Percentiles rank a stretch among this genome's conserved stretches.
Conservation (phyloP, 1,284 basidiomycete genomes). For the Ustilago sp. region DNA sequence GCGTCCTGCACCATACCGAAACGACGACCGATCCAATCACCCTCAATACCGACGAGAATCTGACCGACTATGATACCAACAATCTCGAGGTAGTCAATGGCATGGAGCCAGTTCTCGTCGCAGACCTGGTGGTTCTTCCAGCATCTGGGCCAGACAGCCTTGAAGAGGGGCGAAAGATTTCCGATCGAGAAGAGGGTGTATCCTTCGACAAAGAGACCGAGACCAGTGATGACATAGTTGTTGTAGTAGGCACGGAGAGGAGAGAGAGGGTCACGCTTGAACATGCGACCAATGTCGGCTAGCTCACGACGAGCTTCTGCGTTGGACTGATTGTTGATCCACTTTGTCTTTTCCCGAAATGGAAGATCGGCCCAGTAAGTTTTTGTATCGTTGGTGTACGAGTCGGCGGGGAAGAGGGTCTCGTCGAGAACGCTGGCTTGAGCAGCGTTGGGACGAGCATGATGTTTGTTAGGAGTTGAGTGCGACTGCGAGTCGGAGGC, state of each 20-base stretch:
- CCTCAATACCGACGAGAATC: slow-evolving; percentile 73
- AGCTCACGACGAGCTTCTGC: slow-evolving; percentile 72
- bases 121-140: slow-evolving; percentile 72
- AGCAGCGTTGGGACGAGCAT: slow-evolving; percentile 11
- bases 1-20: slow-evolving; percentile 72
- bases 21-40: slow-evolving; percentile 74
- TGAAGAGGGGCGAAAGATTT: slow-evolving; percentile 71
- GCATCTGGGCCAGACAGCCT: slow-evolving; percentile 73
- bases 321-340: slow-evolving; percentile 71
- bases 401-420: slow-evolving; percentile 64
- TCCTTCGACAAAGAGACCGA: slow-evolving; percentile 74
- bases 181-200: slow-evolving; percentile 74
- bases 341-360: slow-evolving; percentile 61
- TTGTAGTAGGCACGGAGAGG: slow-evolving; percentile 72
- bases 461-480: slow-evolving; percentile 11
- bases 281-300: slow-evolving; percentile 71
- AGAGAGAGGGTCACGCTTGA: slow-evolving; percentile 72
- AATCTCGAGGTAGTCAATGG: slow-evolving; percentile 72
- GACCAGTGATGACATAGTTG: slow-evolving; percentile 73
- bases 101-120: slow-evolving; percentile 71
- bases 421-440: slow-evolving; percentile 53
- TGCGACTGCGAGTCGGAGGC: slow-evolving; percentile 11
- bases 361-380: slow-evolving; percentile 71
- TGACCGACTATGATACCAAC: slow-evolving; percentile 74
- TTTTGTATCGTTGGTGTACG: slow-evolving; percentile 60